Percentiles rank a stretch among this genome's conserved stretches.
phyloP scores from a whole-genome alignment of 306 rosid genomes.

The Corylus americana region DNA sequence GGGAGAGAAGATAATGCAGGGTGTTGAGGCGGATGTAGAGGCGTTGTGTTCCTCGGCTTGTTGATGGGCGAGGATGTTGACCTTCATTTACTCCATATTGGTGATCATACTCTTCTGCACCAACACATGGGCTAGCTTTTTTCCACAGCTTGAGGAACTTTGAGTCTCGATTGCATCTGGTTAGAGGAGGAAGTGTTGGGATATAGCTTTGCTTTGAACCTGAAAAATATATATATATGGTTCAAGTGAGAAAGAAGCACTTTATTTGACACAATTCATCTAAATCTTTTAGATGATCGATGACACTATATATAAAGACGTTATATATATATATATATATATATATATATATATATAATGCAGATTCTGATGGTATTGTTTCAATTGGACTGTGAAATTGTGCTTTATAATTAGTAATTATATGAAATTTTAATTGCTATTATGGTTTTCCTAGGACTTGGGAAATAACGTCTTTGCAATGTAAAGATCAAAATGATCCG shows the following conservation, averaged over 20 bases:
- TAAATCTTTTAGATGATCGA: neutral
- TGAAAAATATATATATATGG: conserved; percentile 26
- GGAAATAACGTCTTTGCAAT: too few relatives aligned
- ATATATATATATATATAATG: neutral
- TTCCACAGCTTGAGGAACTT: conserved; percentile 68
- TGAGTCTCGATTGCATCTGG: conserved; percentile 81
- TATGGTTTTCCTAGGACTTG: too few relatives aligned
- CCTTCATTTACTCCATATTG: conserved; percentile 50
- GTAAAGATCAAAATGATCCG: too few relatives aligned
- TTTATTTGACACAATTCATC: neutral
- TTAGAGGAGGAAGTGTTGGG: conserved; percentile 82
- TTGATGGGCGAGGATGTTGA: conserved; percentile 68
- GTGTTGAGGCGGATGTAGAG: conserved; percentile 92
- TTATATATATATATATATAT: too few relatives aligned
- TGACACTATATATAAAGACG: too few relatives aligned
- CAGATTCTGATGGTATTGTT: too few relatives aligned
- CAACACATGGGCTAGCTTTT: conserved; percentile 63
- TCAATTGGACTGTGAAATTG: too few relatives aligned
- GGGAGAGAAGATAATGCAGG: conserved; percentile 57
- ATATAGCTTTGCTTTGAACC: conserved; percentile 83
- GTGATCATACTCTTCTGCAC: conserved; percentile 31
- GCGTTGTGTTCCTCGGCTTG: conserved; percentile 95
- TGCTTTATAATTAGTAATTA: too few relatives aligned
- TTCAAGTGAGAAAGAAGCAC: neutral
- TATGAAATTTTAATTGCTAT: too few relatives aligned